These are phyloP conservation scores for Nothophytophthora sp. DNA, from an alignment of 352 stramenopile species.

Conservation along the genomic window DNA sequence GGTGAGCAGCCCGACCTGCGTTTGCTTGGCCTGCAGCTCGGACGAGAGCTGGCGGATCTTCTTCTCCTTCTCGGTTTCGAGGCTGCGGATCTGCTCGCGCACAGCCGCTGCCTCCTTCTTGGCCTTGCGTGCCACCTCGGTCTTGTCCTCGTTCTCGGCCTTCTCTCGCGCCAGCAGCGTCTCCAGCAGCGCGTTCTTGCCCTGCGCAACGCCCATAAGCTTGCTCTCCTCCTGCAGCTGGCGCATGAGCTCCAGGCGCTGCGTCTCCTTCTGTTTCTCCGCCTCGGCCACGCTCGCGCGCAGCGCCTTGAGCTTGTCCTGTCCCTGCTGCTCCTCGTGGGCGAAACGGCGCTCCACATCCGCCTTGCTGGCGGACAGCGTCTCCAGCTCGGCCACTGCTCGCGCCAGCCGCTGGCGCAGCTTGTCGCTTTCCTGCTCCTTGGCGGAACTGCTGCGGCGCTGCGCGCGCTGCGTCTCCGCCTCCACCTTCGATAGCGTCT, in stretches of 20 bases:
- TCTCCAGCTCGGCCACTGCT: conserved; percentile 50
- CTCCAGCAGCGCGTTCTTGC: conserved; percentile 59
- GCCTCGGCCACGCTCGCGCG: conserved; percentile 38
- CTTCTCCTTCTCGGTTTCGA: conserved; percentile 64
- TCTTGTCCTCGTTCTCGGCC: conserved; percentile 56
- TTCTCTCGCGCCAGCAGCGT: conserved; percentile 65
- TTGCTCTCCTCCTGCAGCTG: conserved; percentile 62
- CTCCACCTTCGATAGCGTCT: conserved; percentile 43
- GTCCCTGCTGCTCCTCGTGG: conserved; percentile 50
- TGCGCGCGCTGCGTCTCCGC: conserved; percentile 34
- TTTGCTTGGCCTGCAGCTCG: conserved; percentile 63
- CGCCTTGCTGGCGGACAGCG: conserved; percentile 35
- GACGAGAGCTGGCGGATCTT: conserved; percentile 52
- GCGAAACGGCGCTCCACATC: conserved; percentile 51
- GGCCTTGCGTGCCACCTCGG: conserved; percentile 45
- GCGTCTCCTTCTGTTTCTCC: conserved; percentile 48
- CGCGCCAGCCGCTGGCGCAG: conserved; percentile 54
- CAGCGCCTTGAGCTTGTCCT: conserved; percentile 50
- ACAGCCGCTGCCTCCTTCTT: conserved; percentile 62
- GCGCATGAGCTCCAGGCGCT: conserved; percentile 57
- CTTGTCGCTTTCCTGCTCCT: conserved; percentile 34
- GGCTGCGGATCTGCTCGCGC: conserved; percentile 51
- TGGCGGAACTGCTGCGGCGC: conserved; percentile 18
- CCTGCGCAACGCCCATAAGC: conserved; percentile 63
- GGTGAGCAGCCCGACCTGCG: conserved; percentile 46